Evolutionary conservation across 768 basidiomycete species (phyloP), one percentile per base, ranked within the genome.

Genomic region (Boletellus ananas): DNA sequence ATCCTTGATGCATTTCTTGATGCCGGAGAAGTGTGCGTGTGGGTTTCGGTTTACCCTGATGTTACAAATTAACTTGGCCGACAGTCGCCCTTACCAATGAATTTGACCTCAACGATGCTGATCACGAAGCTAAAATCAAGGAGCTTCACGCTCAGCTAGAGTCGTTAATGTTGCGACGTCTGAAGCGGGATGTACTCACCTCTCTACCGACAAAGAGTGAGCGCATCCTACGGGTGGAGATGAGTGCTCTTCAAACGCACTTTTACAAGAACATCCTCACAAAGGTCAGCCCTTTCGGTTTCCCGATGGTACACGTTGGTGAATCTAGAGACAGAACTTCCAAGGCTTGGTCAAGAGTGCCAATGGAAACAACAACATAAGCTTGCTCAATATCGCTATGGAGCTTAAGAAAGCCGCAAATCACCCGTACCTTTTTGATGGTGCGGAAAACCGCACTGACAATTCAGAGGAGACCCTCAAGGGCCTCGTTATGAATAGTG

Each of bases 181-280:
- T 99, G 60, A 99, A 99, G 75, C 85, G 85, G 52, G 96, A 99
- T 62, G 96, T 99, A 11, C 81, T 98, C 53, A 96, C 94, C 50
- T 91, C 90, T 36, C 72, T 99, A 43, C 96, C 96, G 6, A 94
- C 94, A 10, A 99, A 99, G 81, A 94, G 92, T 68, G 96, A 99
- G 72, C 87, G 94, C 34, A 99, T 98, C 58, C 74, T 99, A 39
- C 84, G 96, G 17, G 94, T 98, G 27, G 96, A 99, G 75, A 94
- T 98, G 94, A 87, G 84, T 64, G 81, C 90, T 45, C 81, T 98
- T 65, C 95, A 97, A 70, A 94, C 92, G 6, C 94, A 94, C 65
- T 97, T 94, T 64, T 99, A 99, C 77, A 97, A 97, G 78, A 98
- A 96, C 68, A 98, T 97, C 60, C 71, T 96, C 55, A 93, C 93